A percentile compares a stretch with the other conserved stretches of the same genome.
Evolutionary conservation across 805 yeast species (phyloP).

Genomic region (Lachancea thermotolerans): DNA sequence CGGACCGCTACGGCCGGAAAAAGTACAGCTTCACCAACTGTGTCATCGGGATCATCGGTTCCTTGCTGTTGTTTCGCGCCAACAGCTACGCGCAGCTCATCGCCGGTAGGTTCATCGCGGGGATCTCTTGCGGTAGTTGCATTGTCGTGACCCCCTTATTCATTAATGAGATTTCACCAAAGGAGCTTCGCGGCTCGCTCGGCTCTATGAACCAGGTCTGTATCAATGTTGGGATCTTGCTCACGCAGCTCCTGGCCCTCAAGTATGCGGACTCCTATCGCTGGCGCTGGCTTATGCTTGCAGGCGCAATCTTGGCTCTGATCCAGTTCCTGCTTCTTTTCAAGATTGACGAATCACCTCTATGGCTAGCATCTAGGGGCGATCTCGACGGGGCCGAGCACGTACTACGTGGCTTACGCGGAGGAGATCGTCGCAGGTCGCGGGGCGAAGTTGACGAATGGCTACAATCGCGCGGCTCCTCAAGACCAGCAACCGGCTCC

Average conservation of each 20-base stretch:
- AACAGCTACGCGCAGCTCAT: slow-evolving; percentile 39
- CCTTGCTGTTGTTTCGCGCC: slow-evolving; percentile 50
- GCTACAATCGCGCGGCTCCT: slow-evolving; percentile 9
- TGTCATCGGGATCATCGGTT: slow-evolving; percentile 51
- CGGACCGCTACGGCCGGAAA: slow-evolving; percentile 62
- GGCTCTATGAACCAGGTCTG: slow-evolving; percentile 90
- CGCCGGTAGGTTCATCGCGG: slow-evolving; percentile 70
- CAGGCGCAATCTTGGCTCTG: slow-evolving; percentile 51
- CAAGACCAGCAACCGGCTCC: slow-evolving; percentile 2
- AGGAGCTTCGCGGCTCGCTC: slow-evolving; percentile 58
- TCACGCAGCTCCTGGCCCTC: slow-evolving; percentile 72
- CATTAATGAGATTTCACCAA: slow-evolving; percentile 75
- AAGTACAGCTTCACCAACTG: slow-evolving; percentile 48
- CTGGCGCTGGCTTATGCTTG: slow-evolving; percentile 70
- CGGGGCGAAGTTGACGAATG: slow-evolving; percentile 22
- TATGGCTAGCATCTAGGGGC: slow-evolving; percentile 51
- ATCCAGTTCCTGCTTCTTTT: slow-evolving; percentile 40
- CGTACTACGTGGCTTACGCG: slow-evolving; percentile 33
- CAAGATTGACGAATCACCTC: slow-evolving; percentile 68
- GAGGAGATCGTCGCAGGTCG: slow-evolving; percentile 25
- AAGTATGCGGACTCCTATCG: slow-evolving; percentile 52
- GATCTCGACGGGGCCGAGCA: slow-evolving; percentile 36
- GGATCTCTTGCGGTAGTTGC: slow-evolving; percentile 82
- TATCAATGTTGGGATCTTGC: slow-evolving; percentile 75
- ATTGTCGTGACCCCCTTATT: slow-evolving; percentile 80